Conservation (phyloP, 2,329 filamentous ascomycete species). For the Capronia americana region DNA sequence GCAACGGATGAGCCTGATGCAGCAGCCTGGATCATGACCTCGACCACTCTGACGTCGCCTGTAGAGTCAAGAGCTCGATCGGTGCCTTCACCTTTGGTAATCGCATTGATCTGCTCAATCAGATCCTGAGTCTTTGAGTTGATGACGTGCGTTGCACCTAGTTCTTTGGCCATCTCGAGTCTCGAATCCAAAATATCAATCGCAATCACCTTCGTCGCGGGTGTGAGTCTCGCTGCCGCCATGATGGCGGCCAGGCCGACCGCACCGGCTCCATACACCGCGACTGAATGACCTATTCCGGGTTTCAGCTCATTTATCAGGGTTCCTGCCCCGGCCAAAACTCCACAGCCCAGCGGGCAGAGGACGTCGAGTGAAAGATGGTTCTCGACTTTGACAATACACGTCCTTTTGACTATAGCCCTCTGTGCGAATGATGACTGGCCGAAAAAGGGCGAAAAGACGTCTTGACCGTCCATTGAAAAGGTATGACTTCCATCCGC, state of each 20-base stretch:
- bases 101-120: constrained; percentile 38
- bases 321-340: constrained; percentile 42
- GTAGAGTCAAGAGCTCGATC: constrained; percentile 31
- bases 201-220: constrained; percentile 47
- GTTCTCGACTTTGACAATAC: constrained; percentile 34
- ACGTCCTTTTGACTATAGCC: constrained; percentile 35
- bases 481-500: constrained; percentile 23
- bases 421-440: constrained; percentile 41
- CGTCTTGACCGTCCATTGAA: constrained; percentile 16
- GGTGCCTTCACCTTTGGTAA: constrained; percentile 33
- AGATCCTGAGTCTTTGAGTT: constrained; percentile 44
- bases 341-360: constrained; percentile 41
- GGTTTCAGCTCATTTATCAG: constrained; percentile 33
- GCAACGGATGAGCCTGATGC: constrained; percentile 20
- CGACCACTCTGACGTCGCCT: constrained; percentile 24
- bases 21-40: constrained; percentile 19
- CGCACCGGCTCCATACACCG: constrained; percentile 42
- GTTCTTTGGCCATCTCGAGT: constrained; percentile 50
- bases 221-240: constrained; percentile 40
- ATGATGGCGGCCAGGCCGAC: constrained; percentile 45
- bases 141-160: constrained; percentile 53
- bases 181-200: constrained; percentile 53
- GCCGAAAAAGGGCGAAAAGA: constrained; percentile 38
- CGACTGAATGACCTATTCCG: constrained; percentile 33
- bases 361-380: constrained; percentile 32